These are phyloP conservation scores for Heritiera fomes DNA, from an alignment of 345 rosid genomes.

Conservation along the genomic window DNA sequence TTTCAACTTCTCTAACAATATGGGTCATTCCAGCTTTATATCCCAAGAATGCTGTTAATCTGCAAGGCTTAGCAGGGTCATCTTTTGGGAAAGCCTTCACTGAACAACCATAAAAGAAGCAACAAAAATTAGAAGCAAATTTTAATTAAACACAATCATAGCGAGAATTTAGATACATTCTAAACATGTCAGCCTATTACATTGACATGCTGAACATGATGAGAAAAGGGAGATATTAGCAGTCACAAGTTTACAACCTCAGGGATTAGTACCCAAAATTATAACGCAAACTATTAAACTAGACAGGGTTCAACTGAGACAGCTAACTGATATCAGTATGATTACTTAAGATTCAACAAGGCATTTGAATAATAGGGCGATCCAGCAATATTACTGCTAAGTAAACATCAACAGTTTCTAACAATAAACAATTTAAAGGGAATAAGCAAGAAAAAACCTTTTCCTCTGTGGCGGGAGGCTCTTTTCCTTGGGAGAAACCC, in stretches of 20 bases:
- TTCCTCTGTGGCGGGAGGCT: conserved; percentile 77
- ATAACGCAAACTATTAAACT: background rate
- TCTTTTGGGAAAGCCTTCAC: conserved; percentile 97
- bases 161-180: background rate
- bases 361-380: background rate
- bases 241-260: background rate
- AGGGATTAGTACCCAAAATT: background rate
- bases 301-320: background rate
- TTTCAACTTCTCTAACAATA: conserved; percentile 90
- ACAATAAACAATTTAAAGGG: background rate
- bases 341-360: background rate
- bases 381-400: background rate
- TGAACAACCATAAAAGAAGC: conserved; percentile 25
- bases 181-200: background rate
- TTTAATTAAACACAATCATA: background rate
- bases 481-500: conserved; percentile 94
- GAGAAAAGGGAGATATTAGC: background rate
- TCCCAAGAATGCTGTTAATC: conserved; percentile 77
- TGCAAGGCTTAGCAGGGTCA: conserved; percentile 72
- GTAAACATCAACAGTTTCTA: background rate
- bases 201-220: background rate
- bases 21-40: conserved; percentile 99
- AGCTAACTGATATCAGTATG: background rate
- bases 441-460: conserved; percentile 42
- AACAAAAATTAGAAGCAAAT: background rate